phyloP scores from a whole-genome alignment of 495 filamentous ascomycete species.

The Podospora comata region DNA sequence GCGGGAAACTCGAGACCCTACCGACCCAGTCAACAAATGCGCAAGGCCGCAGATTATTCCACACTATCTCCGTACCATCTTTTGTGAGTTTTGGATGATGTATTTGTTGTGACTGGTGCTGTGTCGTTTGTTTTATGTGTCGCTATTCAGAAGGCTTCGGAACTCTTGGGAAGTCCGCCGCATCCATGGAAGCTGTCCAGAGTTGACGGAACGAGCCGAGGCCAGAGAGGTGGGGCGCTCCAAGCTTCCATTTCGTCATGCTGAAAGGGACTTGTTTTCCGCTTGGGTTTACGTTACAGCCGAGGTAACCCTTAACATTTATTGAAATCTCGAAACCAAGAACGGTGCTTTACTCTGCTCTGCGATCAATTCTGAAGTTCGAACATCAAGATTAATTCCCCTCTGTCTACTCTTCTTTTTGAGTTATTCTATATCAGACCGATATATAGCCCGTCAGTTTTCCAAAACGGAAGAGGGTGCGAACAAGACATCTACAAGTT shows the following conservation, averaged over 20 bases:
- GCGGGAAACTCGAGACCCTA: constrained; percentile 49
- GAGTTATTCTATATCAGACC: too few species aligned
- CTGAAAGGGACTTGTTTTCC: neutral
- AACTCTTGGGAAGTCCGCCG: constrained; percentile 16
- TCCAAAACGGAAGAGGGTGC: neutral
- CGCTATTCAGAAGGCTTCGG: constrained; percentile 4
- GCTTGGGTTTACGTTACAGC: neutral
- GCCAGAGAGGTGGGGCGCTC: neutral
- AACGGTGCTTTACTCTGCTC: neutral
- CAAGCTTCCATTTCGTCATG: constrained; percentile 9
- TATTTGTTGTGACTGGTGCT: neutral
- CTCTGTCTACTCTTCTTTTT: too few species aligned
- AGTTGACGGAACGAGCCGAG: neutral
- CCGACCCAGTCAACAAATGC: neutral
- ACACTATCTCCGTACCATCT: constrained; percentile 16
- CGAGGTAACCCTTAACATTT: neutral
- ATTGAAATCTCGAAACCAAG: neutral
- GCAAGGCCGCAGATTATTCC: neutral
- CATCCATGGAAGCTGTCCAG: constrained; percentile 2
- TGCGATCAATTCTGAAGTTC: neutral
- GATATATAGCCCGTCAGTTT: neutral
- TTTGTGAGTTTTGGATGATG: constrained; percentile 11
- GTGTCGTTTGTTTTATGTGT: neutral
- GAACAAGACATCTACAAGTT: neutral
- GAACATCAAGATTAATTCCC: too few species aligned